Evolutionary conservation across 495 filamentous ascomycete species (phyloP).

Genomic region (Glonium stellatum): DNA sequence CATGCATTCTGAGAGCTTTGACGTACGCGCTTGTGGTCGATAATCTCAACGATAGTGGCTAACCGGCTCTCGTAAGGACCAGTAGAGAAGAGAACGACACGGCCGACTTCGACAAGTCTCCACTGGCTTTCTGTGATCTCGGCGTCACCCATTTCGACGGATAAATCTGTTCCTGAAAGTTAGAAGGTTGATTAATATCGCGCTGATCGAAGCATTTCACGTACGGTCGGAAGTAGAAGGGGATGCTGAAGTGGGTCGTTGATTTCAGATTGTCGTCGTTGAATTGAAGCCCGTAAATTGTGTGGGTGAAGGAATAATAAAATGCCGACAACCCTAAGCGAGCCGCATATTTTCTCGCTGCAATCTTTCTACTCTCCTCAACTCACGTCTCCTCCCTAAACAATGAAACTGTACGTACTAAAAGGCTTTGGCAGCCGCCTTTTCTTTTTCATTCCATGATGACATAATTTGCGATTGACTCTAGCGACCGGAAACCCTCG

Average conservation of each 20-base stretch:
- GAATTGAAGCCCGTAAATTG: neutral
- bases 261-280: conserved; percentile 7
- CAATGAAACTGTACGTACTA: neutral
- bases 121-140: conserved; percentile 66
- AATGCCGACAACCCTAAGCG: neutral
- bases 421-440: too few species aligned
- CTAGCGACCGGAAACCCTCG: conserved; percentile 67
- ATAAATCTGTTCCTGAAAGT: conserved; percentile 4
- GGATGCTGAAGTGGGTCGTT: conserved; percentile 8
- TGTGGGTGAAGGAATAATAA: neutral
- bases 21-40: conserved; percentile 99
- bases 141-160: conserved; percentile 55
- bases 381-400: too few species aligned
- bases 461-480: conserved; percentile 99
- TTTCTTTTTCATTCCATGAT: conserved; percentile 49
- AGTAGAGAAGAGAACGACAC: conserved; percentile 75
- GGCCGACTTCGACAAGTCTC: conserved; percentile 95
- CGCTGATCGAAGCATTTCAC: neutral
- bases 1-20: neutral
- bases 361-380: neutral
- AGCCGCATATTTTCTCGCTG: neutral
- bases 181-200: neutral
- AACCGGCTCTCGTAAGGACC: conserved; percentile 77
- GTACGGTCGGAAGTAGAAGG: conserved; percentile 21
- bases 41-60: conserved; percentile 94